Percentiles rank a stretch among this genome's conserved stretches.
Conservation (phyloP, 2,329 filamentous ascomycete species). For the Aspergillus niger region DNA sequence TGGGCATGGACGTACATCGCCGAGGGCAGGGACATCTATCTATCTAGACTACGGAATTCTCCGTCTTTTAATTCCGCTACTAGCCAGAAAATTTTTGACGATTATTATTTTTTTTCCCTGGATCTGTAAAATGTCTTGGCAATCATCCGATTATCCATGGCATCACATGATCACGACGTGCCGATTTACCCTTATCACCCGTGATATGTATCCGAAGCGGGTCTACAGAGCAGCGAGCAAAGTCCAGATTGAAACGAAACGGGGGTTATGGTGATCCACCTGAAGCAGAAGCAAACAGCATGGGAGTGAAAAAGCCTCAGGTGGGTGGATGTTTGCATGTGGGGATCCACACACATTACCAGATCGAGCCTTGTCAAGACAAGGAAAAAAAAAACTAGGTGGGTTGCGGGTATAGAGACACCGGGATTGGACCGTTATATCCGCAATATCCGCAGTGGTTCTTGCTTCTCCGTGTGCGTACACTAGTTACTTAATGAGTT, state of each 20-base stretch:
- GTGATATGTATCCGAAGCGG: conserved; percentile 15
- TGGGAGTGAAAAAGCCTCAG: too few relatives aligned
- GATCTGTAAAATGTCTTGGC: neutral
- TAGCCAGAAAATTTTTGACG: neutral
- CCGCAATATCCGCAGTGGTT: neutral
- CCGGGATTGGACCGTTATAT: neutral
- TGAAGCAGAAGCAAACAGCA: too few relatives aligned
- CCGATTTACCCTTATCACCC: conserved; percentile 19
- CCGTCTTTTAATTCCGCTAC: neutral
- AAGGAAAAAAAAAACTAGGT: too few relatives aligned
- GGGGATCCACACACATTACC: too few relatives aligned
- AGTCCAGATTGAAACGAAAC: neutral
- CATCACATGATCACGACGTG: conserved; percentile 11
- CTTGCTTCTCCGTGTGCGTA: neutral
- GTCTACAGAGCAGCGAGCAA: neutral
- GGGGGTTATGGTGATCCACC: too few relatives aligned
- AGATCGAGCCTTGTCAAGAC: too few relatives aligned
- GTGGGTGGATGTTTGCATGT: too few relatives aligned
- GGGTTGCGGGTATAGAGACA: neutral
- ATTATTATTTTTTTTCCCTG: too few relatives aligned
- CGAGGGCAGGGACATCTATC: neutral
- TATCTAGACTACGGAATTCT: neutral
- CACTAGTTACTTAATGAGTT: too few relatives aligned
- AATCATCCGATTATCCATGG: conserved; percentile 8
- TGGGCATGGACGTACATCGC: neutral